Conservation (phyloP, 2,329 filamentous ascomycete species). For the Rhexocercosporidium sp. region DNA sequence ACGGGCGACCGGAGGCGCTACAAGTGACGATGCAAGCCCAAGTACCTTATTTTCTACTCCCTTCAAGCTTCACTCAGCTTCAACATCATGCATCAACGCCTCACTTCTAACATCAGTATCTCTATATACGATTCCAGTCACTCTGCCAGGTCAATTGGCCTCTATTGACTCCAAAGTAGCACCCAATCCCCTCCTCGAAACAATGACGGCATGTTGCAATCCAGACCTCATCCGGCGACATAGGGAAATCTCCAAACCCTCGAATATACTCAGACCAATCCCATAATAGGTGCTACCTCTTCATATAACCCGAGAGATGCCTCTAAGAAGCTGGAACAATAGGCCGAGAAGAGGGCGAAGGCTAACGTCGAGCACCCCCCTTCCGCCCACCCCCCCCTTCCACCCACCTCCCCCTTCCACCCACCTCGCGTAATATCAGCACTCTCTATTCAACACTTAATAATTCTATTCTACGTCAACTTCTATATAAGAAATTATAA, state of each 20-base stretch:
- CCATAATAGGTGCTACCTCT: constrained; percentile 28
- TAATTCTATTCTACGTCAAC: no score
- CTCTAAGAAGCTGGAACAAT: constrained; percentile 30
- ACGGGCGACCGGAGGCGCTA: no score
- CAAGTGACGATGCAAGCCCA: no score
- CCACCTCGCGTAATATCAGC: no score
- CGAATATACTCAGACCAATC: constrained; percentile 11
- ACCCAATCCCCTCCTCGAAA: constrained; percentile 6
- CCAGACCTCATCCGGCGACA: background rate
- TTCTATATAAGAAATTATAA: no score
- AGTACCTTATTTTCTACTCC: no score
- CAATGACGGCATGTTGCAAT: constrained; percentile 28
- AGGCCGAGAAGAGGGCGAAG: constrained; percentile 33
- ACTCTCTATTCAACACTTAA: no score
- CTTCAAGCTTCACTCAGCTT: background rate
- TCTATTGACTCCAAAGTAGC: background rate
- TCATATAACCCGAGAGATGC: constrained; percentile 11
- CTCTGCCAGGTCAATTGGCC: constrained; percentile 8
- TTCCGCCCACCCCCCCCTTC: no score
- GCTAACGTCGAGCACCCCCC: no score
- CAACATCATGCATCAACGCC: background rate
- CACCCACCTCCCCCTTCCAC: no score
- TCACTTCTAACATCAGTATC: no score
- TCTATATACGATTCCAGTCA: background rate
- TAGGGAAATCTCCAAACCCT: constrained; percentile 13